Base-by-base conservation (phyloP, 116 monocot species). In the Posidonia oceanica region DNA sequence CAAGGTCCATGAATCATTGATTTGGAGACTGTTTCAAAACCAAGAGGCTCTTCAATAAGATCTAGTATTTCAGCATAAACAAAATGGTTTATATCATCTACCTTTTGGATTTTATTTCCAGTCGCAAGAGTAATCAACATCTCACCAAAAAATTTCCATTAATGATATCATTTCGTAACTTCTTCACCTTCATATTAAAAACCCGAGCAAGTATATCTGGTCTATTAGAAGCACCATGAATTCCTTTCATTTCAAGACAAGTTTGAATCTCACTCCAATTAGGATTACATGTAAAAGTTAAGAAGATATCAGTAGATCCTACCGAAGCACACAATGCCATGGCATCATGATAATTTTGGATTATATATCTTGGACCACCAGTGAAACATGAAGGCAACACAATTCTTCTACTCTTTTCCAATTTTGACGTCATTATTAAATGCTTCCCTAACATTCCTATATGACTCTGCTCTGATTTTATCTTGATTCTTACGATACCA, bases 251-350 rank as follows among this genome's bases (percentile, higher is more conserved):
- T n/a, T n/a, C n/a, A n/a, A n/a, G n/a, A n/a, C n/a, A n/a, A n/a
- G n/a, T n/a, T n/a, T n/a, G n/a, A n/a, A n/a, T n/a, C n/a, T n/a
- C n/a, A n/a, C n/a, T n/a, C n/a, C n/a, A n/a, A n/a, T n/a, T n/a
- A n/a, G n/a, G n/a, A n/a, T n/a, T n/a, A n/a, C n/a, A n/a, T n/a
- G n/a, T n/a, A n/a, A n/a, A n/a, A n/a, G n/a, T n/a, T n/a, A n/a
- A n/a, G n/a, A n/a, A n/a, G n/a, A n/a, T n/a, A n/a, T n/a, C n/a
- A n/a, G n/a, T n/a, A n/a, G n/a, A n/a, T n/a, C n/a, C n/a, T n/a
- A n/a, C n/a, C n/a, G n/a, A n/a, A n/a, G n/a, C n/a, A n/a, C 72
- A 78, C 7, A 78, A 59, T 7, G 71, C 54, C 67, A 82, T 82
- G 1, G 57, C 10, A n/a, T n/a, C n/a, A n/a, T n/a, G n/a, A n/a